phyloP scores from a whole-genome alignment of 495 filamentous ascomycete genomes.

The Penicillium parvum region DNA sequence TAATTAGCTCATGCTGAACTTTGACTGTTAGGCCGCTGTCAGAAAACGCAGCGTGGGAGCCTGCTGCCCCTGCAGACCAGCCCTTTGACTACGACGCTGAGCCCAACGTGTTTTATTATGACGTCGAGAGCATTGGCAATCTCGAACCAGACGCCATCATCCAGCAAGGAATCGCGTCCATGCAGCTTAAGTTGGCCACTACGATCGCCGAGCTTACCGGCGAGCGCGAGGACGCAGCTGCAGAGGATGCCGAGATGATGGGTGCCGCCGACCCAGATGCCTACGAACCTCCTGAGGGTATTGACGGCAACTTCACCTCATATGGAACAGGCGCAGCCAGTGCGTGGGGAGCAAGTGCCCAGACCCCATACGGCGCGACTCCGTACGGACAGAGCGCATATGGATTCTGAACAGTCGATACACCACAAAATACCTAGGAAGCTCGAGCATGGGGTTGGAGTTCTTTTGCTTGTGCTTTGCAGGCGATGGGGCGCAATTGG shows the following conservation, averaged over 20 bases:
- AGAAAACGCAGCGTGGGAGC: slow-evolving; percentile 80
- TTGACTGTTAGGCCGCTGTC: slow-evolving; percentile 67
- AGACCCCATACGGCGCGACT: slow-evolving; percentile 65
- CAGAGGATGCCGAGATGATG: slow-evolving; percentile 50
- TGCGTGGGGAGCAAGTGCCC: slow-evolving; percentile 57
- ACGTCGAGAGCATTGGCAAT: slow-evolving; percentile 84
- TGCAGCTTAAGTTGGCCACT: slow-evolving; percentile 83
- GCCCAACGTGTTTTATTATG: slow-evolving; percentile 81
- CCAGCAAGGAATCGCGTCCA: slow-evolving; percentile 78
- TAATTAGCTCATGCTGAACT: not conserved
- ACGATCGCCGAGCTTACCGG: slow-evolving; percentile 71
- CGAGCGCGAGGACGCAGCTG: slow-evolving; percentile 40
- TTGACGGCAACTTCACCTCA: slow-evolving; percentile 73
- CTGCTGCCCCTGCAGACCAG: slow-evolving; percentile 70
- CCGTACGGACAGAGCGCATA: slow-evolving; percentile 61
- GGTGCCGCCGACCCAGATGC: slow-evolving; percentile 59
- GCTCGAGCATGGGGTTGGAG: slow-evolving; percentile 25
- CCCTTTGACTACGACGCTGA: slow-evolving; percentile 88
- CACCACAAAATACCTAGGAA: slow-evolving; percentile 5
- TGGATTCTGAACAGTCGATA: slow-evolving; percentile 29
- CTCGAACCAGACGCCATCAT: slow-evolving; percentile 84
- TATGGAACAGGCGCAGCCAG: slow-evolving; percentile 60
- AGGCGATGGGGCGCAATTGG: slow-evolving; percentile 25
- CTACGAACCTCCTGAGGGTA: slow-evolving; percentile 53
- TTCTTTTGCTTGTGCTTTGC: slow-evolving; percentile 15